phyloP scores from a whole-genome alignment of 2,329 filamentous ascomycete genomes.

The Diatrype stigma region DNA sequence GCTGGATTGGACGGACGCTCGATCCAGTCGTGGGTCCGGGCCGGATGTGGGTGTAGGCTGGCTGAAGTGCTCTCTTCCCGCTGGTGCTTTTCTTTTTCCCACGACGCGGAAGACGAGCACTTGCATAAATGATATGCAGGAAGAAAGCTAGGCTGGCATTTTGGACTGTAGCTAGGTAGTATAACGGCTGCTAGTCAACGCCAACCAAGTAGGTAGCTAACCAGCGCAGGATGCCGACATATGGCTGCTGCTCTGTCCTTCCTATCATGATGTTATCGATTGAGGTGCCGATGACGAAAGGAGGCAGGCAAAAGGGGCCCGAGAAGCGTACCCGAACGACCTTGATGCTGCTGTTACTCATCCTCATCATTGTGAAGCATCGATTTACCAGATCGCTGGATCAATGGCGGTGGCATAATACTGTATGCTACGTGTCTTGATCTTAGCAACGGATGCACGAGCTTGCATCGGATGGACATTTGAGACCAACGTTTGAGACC shows the following conservation, averaged over 20 bases:
- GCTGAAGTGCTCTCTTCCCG: slow-evolving; percentile 9
- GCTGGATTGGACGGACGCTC: slow-evolving; percentile 21
- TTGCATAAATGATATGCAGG: slow-evolving; percentile 28
- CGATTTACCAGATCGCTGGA: too few relatives aligned
- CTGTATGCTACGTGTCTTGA: background rate
- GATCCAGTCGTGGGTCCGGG: slow-evolving; percentile 11
- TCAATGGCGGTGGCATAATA: background rate
- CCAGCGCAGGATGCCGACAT: too few relatives aligned
- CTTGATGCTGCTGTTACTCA: too few relatives aligned
- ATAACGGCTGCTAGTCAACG: too few relatives aligned
- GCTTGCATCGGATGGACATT: background rate
- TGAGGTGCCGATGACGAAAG: background rate
- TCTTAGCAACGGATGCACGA: background rate
- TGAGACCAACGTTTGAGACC: background rate
- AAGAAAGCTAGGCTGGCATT: slow-evolving; percentile 14
- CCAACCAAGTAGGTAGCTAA: too few relatives aligned
- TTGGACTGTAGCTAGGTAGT: too few relatives aligned
- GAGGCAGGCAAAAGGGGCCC: background rate
- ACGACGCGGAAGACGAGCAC: slow-evolving; percentile 22
- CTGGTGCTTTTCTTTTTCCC: slow-evolving; percentile 9
- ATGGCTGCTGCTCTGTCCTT: too few relatives aligned
- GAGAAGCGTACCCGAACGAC: background rate
- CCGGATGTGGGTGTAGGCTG: slow-evolving; percentile 24
- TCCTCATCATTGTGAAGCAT: too few relatives aligned
- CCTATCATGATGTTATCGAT: too few relatives aligned